phyloP scores from a whole-genome alignment of 352 stramenopile genomes.

The Pythium apleroticum region DNA sequence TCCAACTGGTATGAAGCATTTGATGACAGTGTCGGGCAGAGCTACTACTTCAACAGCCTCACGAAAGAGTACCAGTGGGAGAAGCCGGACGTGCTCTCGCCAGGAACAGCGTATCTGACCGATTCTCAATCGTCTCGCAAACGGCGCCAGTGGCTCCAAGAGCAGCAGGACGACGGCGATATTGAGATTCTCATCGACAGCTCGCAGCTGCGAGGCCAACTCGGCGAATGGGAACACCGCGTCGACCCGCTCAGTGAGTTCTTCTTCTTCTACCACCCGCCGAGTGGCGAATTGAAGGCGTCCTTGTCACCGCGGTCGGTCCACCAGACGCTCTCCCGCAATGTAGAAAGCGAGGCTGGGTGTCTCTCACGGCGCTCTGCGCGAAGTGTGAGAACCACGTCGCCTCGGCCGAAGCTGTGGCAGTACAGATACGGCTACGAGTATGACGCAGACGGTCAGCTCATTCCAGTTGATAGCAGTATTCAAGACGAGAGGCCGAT shows the following conservation, averaged over 20 bases:
- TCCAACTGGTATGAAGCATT: slow-evolving; percentile 75
- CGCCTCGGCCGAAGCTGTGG: slow-evolving; percentile 56
- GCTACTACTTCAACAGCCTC: slow-evolving; percentile 76
- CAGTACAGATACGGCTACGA: slow-evolving; percentile 79
- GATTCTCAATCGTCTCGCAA: slow-evolving; percentile 44
- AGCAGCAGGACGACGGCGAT: slow-evolving; percentile 41
- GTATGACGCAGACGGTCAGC: slow-evolving; percentile 38
- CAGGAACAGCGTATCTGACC: slow-evolving; percentile 35
- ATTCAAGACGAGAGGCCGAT: slow-evolving; percentile 36
- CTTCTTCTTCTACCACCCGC: slow-evolving; percentile 66
- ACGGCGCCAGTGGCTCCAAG: slow-evolving; percentile 45
- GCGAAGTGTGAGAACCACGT: slow-evolving; percentile 26
- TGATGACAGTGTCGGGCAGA: slow-evolving; percentile 59
- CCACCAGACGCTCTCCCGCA: slow-evolving; percentile 26
- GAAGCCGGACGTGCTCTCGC: slow-evolving; percentile 29
- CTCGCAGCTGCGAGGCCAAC: slow-evolving; percentile 31
- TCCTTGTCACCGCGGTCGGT: slow-evolving; percentile 64
- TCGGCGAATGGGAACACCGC: slow-evolving; percentile 68
- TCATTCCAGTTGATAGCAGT: slow-evolving; percentile 31
- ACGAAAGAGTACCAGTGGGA: slow-evolving; percentile 83
- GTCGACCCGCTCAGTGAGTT: slow-evolving; percentile 62
- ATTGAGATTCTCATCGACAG: slow-evolving; percentile 34
- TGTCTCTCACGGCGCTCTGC: slow-evolving; percentile 21
- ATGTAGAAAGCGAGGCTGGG: neutral
- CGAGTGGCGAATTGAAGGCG: slow-evolving; percentile 40